Base-by-base conservation (phyloP, 2,329 filamentous ascomycete genomes). In the Diaporthe nobilis region DNA sequence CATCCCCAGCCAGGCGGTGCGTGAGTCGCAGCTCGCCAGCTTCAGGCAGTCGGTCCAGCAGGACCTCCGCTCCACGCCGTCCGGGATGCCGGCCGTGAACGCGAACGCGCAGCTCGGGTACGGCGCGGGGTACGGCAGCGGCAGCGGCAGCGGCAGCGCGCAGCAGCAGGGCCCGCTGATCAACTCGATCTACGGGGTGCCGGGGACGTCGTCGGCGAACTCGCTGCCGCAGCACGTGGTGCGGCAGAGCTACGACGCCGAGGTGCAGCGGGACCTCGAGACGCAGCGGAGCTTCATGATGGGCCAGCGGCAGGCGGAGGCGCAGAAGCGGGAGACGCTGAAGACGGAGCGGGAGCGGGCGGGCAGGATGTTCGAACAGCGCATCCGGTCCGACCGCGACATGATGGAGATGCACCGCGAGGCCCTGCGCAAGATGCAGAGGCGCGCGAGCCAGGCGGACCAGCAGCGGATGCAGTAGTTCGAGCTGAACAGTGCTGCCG, bases 351-450 rank as follows among this genome's bases (percentile, higher is more conserved):
- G 89, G 78, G 88, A 91, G 77, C 86, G 90, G 72, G 87, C 88
- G 8, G 91, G 94, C 20, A 89, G 89, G 68, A 88, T 88, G 51
- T 92, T 95, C 80, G 93, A 95, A 78, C 91, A 93, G 82, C 89
- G 91, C 78, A 97, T 97, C 94, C 89, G 94, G 72, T 92, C 90
- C 22, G 73, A 76, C 28, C 92, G 93, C 0, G 91, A 94, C 78
- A 90, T 98, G 86, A 87, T 94, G 71, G 93, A 94, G 61, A 89
- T 92, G 31, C 96, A 98, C 82, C 89, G 93, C 28, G 93, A 96
- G 78, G 94, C 93, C 1, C 89, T 98, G 90, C 89, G 94, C 77
- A 92, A 89, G 82, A 94, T 98, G 92, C 95, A 98, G 80, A 84
- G 83, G 49, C 79, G 81, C 34, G 85, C 86, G 1, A 86, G 71